Percentiles rank a stretch among this genome's conserved stretches.
Conservation (phyloP, 2,329 filamentous ascomycete genomes). For the Ceratocystis smalleyi region DNA sequence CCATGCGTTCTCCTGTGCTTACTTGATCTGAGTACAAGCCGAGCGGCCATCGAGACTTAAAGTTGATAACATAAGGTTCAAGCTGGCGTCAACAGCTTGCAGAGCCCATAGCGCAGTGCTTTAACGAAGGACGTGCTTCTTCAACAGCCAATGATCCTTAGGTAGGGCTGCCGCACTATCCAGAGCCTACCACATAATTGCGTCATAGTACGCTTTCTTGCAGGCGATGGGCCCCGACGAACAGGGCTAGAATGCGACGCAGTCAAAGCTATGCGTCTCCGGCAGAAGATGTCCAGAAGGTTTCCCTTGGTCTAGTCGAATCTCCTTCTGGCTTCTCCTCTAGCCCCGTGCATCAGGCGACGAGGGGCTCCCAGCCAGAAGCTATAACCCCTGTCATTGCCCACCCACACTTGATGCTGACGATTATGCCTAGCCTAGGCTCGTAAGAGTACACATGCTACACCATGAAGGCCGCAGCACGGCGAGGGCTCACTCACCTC, state of each 20-base stretch:
- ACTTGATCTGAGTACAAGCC: no score
- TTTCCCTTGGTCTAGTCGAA: not conserved
- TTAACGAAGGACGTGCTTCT: no score
- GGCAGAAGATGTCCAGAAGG: not conserved
- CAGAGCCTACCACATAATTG: not conserved
- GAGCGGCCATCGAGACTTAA: no score
- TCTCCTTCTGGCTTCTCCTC: not conserved
- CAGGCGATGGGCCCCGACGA: not conserved
- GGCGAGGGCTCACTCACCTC: not conserved
- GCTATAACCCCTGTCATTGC: not conserved
- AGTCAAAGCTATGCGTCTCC: not conserved
- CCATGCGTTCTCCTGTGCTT: no score
- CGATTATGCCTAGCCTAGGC: not conserved
- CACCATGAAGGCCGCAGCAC: not conserved
- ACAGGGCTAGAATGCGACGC: not conserved
- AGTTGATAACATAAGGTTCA: no score
- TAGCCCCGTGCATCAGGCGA: not conserved
- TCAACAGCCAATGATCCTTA: no score
- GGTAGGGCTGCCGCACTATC: not conserved
- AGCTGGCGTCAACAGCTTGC: no score
- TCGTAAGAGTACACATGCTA: not conserved
- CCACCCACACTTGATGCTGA: not conserved
- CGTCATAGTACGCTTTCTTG: not conserved
- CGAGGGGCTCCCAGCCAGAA: not conserved
- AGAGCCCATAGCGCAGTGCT: no score